Conservation (phyloP, 495 filamentous ascomycete species). For the Choiromyces venosus region DNA sequence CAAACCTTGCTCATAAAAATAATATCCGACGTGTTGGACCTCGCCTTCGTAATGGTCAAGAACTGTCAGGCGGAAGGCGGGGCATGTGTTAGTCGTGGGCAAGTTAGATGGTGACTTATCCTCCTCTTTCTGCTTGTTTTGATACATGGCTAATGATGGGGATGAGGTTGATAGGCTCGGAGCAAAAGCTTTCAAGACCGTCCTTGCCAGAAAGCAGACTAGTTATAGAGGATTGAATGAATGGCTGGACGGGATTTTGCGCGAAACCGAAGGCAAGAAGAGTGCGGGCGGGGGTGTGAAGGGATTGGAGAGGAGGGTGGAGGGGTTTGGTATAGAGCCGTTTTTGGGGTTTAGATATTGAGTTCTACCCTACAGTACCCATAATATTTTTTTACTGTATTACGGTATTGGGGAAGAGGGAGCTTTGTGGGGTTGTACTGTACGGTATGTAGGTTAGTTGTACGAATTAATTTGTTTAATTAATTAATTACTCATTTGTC, state of each 20-base stretch:
- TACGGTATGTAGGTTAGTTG: too few species aligned
- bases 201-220: slow-evolving; percentile 64
- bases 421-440: too few species aligned
- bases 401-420: too few species aligned
- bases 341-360: slow-evolving; percentile 28
- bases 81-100: slow-evolving; percentile 45
- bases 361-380: too few species aligned
- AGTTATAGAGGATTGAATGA: slow-evolving; percentile 54
- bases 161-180: slow-evolving; percentile 50
- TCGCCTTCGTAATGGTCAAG: slow-evolving; percentile 62
- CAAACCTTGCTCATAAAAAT: slow-evolving; percentile 50
- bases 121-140: too few species aligned
- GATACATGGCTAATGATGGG: too few species aligned
- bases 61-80: slow-evolving; percentile 48
- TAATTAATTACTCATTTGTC: too few species aligned
- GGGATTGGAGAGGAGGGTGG: slow-evolving; percentile 15
- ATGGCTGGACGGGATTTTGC: slow-evolving; percentile 60
- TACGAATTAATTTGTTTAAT: too few species aligned
- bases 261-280: slow-evolving; percentile 36
- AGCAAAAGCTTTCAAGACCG: slow-evolving; percentile 58
- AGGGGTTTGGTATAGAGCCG: slow-evolving; percentile 18
- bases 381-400: too few species aligned
- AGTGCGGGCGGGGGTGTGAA: too few species aligned
- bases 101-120: slow-evolving; percentile 59
- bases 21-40: slow-evolving; percentile 58